Base-by-base conservation (phyloP, 176 grass and related monocot genomes). In the Neostapfia colusana region DNA sequence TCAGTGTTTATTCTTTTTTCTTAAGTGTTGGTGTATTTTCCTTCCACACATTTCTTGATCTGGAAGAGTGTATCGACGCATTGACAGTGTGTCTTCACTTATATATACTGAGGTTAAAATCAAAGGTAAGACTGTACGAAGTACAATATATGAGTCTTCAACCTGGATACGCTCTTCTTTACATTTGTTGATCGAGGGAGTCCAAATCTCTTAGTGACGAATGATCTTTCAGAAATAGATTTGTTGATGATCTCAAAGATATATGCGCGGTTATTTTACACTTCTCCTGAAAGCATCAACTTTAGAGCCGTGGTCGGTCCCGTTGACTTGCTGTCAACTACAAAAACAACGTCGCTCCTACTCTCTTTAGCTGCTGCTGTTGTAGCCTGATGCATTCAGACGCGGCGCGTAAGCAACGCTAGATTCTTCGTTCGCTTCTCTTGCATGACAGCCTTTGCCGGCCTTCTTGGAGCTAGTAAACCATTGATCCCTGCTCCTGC, bases 301-400 rank as follows among this genome's bases (percentile, higher is more conserved):
- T 14, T 56, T 56, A 10, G 53, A 39, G 31, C 5, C 26, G 27
- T 18, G 46, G 1, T 56, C 36, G 13, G 50, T 56, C 37, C 3
- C 20, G 72, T 48, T 77, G 73, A 82, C 73, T 67, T 72, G 8
- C 59, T 50, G 8, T 39, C 39, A 87, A 8, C 67, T 12, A 31
- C 3, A 25, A 24, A 23, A 37, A 46, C 25, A 77, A 65, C 37
- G 57, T 57, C 69, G 45, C 8, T 42, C 38, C 53, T 67, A 37
- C 57, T 35, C 15, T 0, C n/a, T 12, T 42, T 3, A 0, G 15
- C 0, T 51, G 45, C 5, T 53, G n/a, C 23, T 66, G 36, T 16
- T 35, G 25, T 38, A 28, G 37, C 31, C 59, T 36, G 41, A 72
- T 38, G 75, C 41, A 26, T 37, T 37, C 67, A 46, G n/a, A 72